These are phyloP conservation scores for Zygoascus flipseniorum DNA, from an alignment of 805 yeast species.

Conservation along the genomic window DNA sequence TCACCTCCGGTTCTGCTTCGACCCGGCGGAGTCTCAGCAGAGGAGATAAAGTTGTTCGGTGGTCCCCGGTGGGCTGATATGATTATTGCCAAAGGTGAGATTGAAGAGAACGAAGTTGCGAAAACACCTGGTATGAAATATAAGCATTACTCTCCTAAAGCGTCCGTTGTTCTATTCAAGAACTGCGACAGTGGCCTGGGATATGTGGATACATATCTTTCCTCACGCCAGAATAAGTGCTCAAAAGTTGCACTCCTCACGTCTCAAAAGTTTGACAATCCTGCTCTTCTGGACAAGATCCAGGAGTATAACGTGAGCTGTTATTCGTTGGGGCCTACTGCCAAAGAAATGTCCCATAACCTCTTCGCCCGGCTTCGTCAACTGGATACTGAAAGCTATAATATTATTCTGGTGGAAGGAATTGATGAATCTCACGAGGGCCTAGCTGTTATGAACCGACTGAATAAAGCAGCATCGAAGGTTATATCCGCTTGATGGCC, in stretches of 20 bases:
- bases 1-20: slow-evolving; percentile 80
- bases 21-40: slow-evolving; percentile 90
- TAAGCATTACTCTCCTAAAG: slow-evolving; percentile 87
- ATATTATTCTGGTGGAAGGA: slow-evolving; percentile 76
- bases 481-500: slow-evolving; percentile 21
- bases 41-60: slow-evolving; percentile 57
- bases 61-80: slow-evolving; percentile 62
- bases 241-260: slow-evolving; percentile 9
- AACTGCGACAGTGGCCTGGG: slow-evolving; percentile 35
- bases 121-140: slow-evolving; percentile 98
- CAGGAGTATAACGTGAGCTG: neutral
- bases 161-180: slow-evolving; percentile 62
- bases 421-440: slow-evolving; percentile 72
- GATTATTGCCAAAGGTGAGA: slow-evolving; percentile 49
- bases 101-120: slow-evolving; percentile 48
- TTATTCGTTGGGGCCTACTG: slow-evolving; percentile 36
- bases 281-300: neutral
- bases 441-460: slow-evolving; percentile 87
- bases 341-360: slow-evolving; percentile 61
- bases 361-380: slow-evolving; percentile 66
- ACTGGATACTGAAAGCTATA: slow-evolving; percentile 59
- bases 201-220: slow-evolving; percentile 8
- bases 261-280: neutral
- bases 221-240: neutral
- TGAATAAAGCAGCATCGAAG: slow-evolving; percentile 71